A percentile compares a stretch with the other conserved stretches of the same genome.
phyloP scores from a whole-genome alignment of 371 early-diverging fungal species.

The Coemansia sp. region DNA sequence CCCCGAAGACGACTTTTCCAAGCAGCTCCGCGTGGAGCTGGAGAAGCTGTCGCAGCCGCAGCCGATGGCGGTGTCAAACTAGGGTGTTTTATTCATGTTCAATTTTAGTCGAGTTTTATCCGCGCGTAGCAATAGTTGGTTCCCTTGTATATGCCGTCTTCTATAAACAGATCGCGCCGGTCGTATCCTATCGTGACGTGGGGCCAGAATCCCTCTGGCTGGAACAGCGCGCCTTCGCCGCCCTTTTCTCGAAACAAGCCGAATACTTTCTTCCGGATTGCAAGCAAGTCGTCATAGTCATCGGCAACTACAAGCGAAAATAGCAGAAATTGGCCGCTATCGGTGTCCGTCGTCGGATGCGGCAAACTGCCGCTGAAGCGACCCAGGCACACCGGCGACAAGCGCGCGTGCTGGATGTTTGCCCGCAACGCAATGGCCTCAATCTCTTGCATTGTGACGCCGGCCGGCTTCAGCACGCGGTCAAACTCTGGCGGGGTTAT shows the following conservation, averaged over 20 bases:
- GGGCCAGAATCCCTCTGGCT: slow-evolving; percentile 62
- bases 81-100: background rate
- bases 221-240: slow-evolving; percentile 50
- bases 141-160: slow-evolving; percentile 75
- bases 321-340: slow-evolving; percentile 18
- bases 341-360: slow-evolving; percentile 10
- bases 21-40: slow-evolving; percentile 62
- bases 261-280: slow-evolving; percentile 32
- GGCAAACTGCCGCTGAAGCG: slow-evolving; percentile 53
- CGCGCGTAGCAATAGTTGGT: slow-evolving; percentile 59
- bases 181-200: slow-evolving; percentile 74
- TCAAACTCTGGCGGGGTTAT: slow-evolving; percentile 73
- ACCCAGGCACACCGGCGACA: slow-evolving; percentile 66
- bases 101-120: slow-evolving; percentile 16
- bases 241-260: slow-evolving; percentile 32
- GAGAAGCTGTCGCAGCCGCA: slow-evolving; percentile 42
- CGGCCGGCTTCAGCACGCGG: slow-evolving; percentile 55
- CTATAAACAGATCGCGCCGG: slow-evolving; percentile 62
- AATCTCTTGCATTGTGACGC: slow-evolving; percentile 71
- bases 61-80: slow-evolving; percentile 41
- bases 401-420: slow-evolving; percentile 59
- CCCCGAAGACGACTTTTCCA: slow-evolving; percentile 86
- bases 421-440: slow-evolving; percentile 57
- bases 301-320: slow-evolving; percentile 50
- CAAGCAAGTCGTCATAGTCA: slow-evolving; percentile 20